These are phyloP conservation scores for Geotrichum restrictum DNA, from an alignment of 1,139 yeast species.

Conservation along the genomic window DNA sequence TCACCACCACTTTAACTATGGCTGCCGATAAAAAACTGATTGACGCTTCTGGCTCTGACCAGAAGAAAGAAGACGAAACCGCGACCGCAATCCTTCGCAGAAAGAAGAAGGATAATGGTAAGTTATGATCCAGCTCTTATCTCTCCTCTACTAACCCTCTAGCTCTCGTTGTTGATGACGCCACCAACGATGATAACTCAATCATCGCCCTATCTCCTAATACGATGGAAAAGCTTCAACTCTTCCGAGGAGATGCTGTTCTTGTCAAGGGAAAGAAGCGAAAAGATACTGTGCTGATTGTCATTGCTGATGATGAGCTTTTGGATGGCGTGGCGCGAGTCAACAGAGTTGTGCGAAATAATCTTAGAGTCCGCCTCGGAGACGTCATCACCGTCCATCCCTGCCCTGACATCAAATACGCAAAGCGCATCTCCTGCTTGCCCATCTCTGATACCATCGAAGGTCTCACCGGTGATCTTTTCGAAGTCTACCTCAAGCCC, in stretches of 20 bases:
- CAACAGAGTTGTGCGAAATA: conserved; percentile 93
- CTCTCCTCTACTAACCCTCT: conserved; percentile 3
- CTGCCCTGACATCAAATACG: conserved; percentile 97
- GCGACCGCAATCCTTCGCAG: conserved; percentile 97
- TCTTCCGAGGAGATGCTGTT: conserved; percentile 97
- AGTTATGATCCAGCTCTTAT: conserved; percentile 22
- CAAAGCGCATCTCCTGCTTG: conserved; percentile 78
- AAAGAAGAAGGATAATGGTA: conserved; percentile 90
- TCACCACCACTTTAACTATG: conserved; percentile 16
- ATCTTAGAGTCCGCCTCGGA: conserved; percentile 89
- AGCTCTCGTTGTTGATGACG: conserved; percentile 91
- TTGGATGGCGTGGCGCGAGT: conserved; percentile 93
- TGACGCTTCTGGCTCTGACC: conserved; percentile 56
- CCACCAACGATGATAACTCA: conserved; percentile 94
- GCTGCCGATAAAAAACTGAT: conserved; percentile 34
- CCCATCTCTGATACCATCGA: conserved; percentile 98
- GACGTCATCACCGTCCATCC: conserved; percentile 89
- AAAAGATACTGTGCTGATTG: conserved; percentile 96
- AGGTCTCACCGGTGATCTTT: conserved; percentile 95
- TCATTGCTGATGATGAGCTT: conserved; percentile 92
- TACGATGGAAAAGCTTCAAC: conserved; percentile 91
- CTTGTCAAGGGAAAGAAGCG: conserved; percentile 97
- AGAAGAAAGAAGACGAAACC: conserved; percentile 67
- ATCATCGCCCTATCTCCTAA: conserved; percentile 90
- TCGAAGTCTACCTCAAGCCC: conserved; percentile 94